phyloP scores from a whole-genome alignment of 2,329 filamentous ascomycete species.

The Seiridium unicorne region DNA sequence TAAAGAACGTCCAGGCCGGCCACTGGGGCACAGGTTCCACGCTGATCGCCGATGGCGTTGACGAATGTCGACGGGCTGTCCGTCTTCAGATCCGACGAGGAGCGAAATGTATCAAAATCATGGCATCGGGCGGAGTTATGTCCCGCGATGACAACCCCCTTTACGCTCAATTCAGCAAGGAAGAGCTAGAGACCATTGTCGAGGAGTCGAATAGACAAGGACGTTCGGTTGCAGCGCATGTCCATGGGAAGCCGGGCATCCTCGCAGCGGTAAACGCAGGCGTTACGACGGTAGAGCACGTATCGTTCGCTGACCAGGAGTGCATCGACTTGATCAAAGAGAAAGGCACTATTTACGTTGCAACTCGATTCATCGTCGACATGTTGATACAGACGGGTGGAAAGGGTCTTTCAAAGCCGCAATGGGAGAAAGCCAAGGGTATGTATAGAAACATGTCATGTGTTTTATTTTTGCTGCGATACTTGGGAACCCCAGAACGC shows the following conservation, averaged over 20 bases:
- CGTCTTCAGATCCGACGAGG: slow-evolving; percentile 38
- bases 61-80: slow-evolving; percentile 38
- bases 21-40: slow-evolving; percentile 25
- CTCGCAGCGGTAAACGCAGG: slow-evolving; percentile 34
- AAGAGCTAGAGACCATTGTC: slow-evolving; percentile 36
- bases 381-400: slow-evolving; percentile 29
- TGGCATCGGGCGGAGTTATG: slow-evolving; percentile 37
- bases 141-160: slow-evolving; percentile 37
- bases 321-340: slow-evolving; percentile 36
- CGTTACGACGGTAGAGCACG: slow-evolving; percentile 37
- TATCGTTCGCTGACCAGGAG: slow-evolving; percentile 39
- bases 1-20: slow-evolving; percentile 25
- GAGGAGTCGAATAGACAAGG: slow-evolving; percentile 33
- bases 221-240: slow-evolving; percentile 37
- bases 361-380: slow-evolving; percentile 36
- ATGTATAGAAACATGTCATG: too few relatives aligned
- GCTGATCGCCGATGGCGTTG: slow-evolving; percentile 35
- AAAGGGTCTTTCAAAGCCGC: slow-evolving; percentile 28
- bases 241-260: slow-evolving; percentile 39
- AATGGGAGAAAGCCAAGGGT: slow-evolving; percentile 33
- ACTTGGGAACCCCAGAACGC: too few relatives aligned
- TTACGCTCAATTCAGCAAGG: slow-evolving; percentile 36
- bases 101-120: slow-evolving; percentile 38
- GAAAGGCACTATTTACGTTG: slow-evolving; percentile 33
- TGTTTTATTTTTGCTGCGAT: too few relatives aligned